Conservation (phyloP, 2,329 filamentous ascomycete genomes). For the Dichotomopilus funicola region DNA sequence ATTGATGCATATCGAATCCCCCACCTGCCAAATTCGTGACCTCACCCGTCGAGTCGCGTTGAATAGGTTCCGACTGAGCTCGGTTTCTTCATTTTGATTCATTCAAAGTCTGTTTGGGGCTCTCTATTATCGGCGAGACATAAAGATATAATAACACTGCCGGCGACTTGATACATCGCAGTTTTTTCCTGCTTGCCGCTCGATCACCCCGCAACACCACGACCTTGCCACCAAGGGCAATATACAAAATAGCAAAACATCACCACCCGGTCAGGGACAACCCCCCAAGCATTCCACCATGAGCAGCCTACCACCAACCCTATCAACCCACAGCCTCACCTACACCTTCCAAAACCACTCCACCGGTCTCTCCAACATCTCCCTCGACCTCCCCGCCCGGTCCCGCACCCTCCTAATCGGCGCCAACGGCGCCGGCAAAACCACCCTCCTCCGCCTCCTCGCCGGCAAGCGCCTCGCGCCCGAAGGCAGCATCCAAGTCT, state of each 20-base stretch:
- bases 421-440: slow-evolving; percentile 96
- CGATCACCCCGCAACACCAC: background rate
- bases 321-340: slow-evolving; percentile 68
- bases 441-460: slow-evolving; percentile 87
- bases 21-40: background rate
- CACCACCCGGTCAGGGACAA: background rate
- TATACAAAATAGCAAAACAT: background rate
- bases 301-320: slow-evolving; percentile 42
- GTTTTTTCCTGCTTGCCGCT: too few species aligned
- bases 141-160: too few species aligned
- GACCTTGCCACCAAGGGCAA: background rate
- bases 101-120: too few species aligned
- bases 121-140: too few species aligned
- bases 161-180: too few species aligned
- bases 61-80: background rate
- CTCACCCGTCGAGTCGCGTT: background rate
- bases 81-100: background rate
- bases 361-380: slow-evolving; percentile 68
- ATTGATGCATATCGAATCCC: background rate
- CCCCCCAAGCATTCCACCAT: slow-evolving; percentile 9
- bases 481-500: slow-evolving; percentile 64
- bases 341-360: slow-evolving; percentile 86
- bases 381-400: slow-evolving; percentile 68
- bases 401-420: slow-evolving; percentile 89
- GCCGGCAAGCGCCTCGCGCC: slow-evolving; percentile 93